A percentile compares a stretch with the other conserved stretches of the same genome.
Conservation (phyloP, 2,329 filamentous ascomycete genomes). For the Coleophoma crateriformis region DNA sequence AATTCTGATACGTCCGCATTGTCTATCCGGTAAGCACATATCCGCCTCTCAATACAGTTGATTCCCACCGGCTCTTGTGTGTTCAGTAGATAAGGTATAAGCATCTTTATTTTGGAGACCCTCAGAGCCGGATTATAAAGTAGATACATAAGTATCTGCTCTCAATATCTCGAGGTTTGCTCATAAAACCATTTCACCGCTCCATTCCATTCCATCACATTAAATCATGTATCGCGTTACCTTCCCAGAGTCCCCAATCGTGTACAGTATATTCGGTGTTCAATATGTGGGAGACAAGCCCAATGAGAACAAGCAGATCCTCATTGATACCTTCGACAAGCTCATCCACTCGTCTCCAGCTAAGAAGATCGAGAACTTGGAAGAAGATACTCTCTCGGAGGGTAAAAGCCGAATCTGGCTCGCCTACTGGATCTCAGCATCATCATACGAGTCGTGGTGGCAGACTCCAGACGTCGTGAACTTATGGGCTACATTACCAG, state of each 20-base stretch:
- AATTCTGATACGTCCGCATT: too few species aligned
- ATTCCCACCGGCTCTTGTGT: too few species aligned
- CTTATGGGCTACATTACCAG: background rate
- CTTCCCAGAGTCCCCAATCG: background rate
- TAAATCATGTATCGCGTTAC: background rate
- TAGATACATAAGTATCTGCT: too few species aligned
- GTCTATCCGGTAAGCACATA: too few species aligned
- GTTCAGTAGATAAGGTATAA: too few species aligned
- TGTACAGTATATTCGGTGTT: background rate
- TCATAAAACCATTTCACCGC: too few species aligned
- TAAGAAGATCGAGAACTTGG: background rate
- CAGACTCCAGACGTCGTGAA: background rate
- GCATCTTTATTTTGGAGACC: too few species aligned
- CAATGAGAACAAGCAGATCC: background rate
- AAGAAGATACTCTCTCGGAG: background rate
- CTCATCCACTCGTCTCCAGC: background rate
- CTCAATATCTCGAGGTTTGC: too few species aligned
- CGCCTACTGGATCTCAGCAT: background rate
- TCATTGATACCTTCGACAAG: background rate
- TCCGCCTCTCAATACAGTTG: too few species aligned
- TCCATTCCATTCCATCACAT: too few species aligned
- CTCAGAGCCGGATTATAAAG: too few species aligned
- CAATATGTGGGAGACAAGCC: background rate
- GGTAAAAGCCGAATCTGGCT: background rate
- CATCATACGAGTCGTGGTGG: background rate